Evolutionary conservation across 2,329 filamentous ascomycete genomes (phyloP).

Genomic region (Mycosphaerella arachidis): DNA sequence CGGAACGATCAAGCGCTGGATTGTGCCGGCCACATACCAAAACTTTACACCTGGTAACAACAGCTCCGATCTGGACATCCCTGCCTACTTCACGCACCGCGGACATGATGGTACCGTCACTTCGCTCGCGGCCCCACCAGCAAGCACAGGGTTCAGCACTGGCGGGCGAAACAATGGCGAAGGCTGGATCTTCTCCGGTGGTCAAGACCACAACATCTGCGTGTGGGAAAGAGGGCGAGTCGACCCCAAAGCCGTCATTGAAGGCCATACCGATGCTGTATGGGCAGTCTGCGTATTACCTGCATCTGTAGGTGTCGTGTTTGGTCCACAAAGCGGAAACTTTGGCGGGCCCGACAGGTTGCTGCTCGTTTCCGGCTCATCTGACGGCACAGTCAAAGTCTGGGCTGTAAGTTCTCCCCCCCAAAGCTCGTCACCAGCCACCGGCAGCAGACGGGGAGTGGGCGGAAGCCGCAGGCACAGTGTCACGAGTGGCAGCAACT

Average conservation of each 20-base stretch:
- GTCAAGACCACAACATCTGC: slow-evolving; percentile 85
- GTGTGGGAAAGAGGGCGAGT: slow-evolving; percentile 95
- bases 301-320: slow-evolving; percentile 72
- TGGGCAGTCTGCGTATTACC: slow-evolving; percentile 94
- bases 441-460: slow-evolving; percentile 61
- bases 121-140: slow-evolving; percentile 78
- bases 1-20: slow-evolving; percentile 93
- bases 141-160: slow-evolving; percentile 81
- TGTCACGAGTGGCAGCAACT: slow-evolving; percentile 89
- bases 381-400: slow-evolving; percentile 85
- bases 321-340: slow-evolving; percentile 61
- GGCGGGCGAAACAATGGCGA: slow-evolving; percentile 84
- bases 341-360: slow-evolving; percentile 82
- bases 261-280: slow-evolving; percentile 87
- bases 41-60: slow-evolving; percentile 49
- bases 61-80: slow-evolving; percentile 76
- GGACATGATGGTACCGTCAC: slow-evolving; percentile 90
- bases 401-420: slow-evolving; percentile 94
- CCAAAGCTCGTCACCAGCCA: slow-evolving; percentile 75
- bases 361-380: slow-evolving; percentile 82
- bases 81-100: slow-evolving; percentile 89
- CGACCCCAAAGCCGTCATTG: slow-evolving; percentile 89
- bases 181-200: slow-evolving; percentile 97
- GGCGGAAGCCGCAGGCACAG: slow-evolving; percentile 82
- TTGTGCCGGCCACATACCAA: slow-evolving; percentile 72